phyloP scores from a whole-genome alignment of 345 rosid genomes.

The Tarenaya hassleriana region DNA sequence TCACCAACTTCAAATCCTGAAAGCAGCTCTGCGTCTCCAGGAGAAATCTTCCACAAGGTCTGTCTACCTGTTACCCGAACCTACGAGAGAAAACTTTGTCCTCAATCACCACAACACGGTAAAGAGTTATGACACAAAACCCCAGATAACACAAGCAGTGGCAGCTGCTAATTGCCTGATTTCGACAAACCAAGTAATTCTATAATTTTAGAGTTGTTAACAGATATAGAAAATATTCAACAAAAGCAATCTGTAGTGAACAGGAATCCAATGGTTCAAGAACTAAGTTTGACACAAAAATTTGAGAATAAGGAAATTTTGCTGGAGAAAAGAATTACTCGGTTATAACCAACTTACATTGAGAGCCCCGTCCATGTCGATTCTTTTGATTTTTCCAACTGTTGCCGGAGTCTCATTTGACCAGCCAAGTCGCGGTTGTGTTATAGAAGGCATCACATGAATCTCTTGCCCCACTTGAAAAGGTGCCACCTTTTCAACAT shows the following conservation, averaged over 20 bases:
- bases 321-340: not conserved
- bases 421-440: conserved; percentile 97
- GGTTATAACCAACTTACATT: conserved; percentile 53
- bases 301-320: conserved; percentile 7
- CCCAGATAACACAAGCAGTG: too few relatives aligned
- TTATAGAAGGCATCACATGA: conserved; percentile 61
- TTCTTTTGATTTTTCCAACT: conserved; percentile 72
- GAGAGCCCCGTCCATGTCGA: conserved; percentile 95
- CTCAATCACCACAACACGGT: not conserved
- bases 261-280: not conserved
- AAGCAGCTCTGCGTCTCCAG: conserved; percentile 96
- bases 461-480: conserved; percentile 90
- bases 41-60: conserved; percentile 84
- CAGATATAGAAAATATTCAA: too few relatives aligned
- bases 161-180: too few relatives aligned
- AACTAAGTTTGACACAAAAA: not conserved
- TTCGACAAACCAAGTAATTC: too few relatives aligned
- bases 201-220: too few relatives aligned
- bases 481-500: conserved; percentile 81
- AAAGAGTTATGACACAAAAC: not conserved
- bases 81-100: conserved; percentile 36
- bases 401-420: conserved; percentile 92
- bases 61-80: conserved; percentile 74
- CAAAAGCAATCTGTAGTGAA: not conserved
- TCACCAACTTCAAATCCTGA: conserved; percentile 98